These are phyloP conservation scores for Umbilicus rupestris DNA, from an alignment of 164 flowering plant genomes.

Conservation along the genomic window DNA sequence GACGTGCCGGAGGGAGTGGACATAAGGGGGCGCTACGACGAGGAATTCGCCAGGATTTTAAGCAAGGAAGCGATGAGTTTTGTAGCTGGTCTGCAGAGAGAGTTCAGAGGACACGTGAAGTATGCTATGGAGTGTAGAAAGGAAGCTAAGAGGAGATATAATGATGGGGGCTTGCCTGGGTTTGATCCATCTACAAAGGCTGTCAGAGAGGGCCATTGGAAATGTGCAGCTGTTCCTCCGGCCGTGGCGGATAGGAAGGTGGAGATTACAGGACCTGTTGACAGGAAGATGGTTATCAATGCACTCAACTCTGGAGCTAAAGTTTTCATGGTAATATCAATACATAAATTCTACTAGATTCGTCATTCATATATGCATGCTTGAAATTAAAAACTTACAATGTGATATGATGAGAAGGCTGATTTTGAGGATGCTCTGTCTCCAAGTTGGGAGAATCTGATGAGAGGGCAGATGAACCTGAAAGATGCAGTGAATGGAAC, in stretches of 20 bases:
- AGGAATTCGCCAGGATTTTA: conserved; percentile 52
- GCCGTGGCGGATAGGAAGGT: conserved; percentile 79
- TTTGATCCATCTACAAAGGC: conserved; percentile 70
- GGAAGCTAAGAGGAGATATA: conserved; percentile 54
- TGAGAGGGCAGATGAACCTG: conserved; percentile 63
- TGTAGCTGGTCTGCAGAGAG: conserved; percentile 68
- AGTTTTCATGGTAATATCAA: conserved; percentile 96
- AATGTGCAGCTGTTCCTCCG: conserved; percentile 57
- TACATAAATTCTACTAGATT: no score
- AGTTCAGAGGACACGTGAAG: conserved; percentile 45
- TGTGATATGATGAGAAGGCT: conserved; percentile 32
- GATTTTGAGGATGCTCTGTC: conserved; percentile 89
- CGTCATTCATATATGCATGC: no score
- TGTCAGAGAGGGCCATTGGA: conserved; percentile 69
- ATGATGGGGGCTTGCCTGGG: conserved; percentile 56
- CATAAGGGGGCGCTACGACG: conserved; percentile 53
- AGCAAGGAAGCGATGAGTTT: conserved; percentile 65
- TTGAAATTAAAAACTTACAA: not conserved
- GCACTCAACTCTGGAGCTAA: conserved; percentile 93
- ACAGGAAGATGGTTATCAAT: conserved; percentile 90
- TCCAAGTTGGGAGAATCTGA: conserved; percentile 87
- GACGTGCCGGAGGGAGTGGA: conserved; percentile 83
- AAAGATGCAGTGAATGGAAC: conserved; percentile 83
- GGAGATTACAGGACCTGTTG: conserved; percentile 91
- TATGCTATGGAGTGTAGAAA: conserved; percentile 71